Percentiles rank a stretch among this genome's conserved stretches.
These are phyloP conservation scores for Cryptococcus floricola DNA, from an alignment of 1,284 basidiomycete genomes.

Conservation along the genomic window DNA sequence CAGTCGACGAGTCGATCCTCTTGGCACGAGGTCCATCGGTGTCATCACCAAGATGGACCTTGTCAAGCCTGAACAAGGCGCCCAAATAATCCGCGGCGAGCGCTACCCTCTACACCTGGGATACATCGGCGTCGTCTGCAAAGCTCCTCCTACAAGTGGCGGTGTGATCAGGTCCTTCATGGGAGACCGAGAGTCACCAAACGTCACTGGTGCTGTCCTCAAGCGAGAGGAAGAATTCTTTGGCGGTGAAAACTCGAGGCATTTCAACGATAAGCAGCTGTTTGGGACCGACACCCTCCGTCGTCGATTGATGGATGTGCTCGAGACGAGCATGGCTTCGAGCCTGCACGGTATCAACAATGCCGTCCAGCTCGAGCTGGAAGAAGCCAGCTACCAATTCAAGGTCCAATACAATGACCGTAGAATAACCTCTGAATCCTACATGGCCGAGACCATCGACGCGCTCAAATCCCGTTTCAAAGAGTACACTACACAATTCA, in stretches of 20 bases:
- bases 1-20: slow-evolving; percentile 87
- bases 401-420: slow-evolving; percentile 99
- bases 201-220: slow-evolving; percentile 57
- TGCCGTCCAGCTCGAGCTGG: slow-evolving; percentile 91
- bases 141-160: slow-evolving; percentile 53
- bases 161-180: slow-evolving; percentile 48
- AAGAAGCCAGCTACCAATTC: slow-evolving; percentile 97
- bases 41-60: slow-evolving; percentile 99
- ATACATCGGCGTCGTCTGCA: slow-evolving; percentile 96
- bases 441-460: slow-evolving; percentile 96
- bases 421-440: slow-evolving; percentile 88
- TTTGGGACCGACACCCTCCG: slow-evolving; percentile 87
- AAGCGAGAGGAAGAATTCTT: slow-evolving; percentile 81
- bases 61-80: slow-evolving; percentile 78
- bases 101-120: slow-evolving; percentile 96
- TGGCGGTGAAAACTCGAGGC: slow-evolving; percentile 55
- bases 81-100: slow-evolving; percentile 77
- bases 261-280: slow-evolving; percentile 57
- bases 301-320: slow-evolving; percentile 86
- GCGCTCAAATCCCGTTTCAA: slow-evolving; percentile 86
- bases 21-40: slow-evolving; percentile 92
- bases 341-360: slow-evolving; percentile 93
- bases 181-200: slow-evolving; percentile 39
- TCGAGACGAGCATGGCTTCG: slow-evolving; percentile 95
- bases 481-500: slow-evolving; percentile 77